A percentile compares a stretch with the other conserved stretches of the same genome.
Conservation (phyloP, 2,329 filamentous ascomycete genomes). For the Aspergillus udagawae region DNA sequence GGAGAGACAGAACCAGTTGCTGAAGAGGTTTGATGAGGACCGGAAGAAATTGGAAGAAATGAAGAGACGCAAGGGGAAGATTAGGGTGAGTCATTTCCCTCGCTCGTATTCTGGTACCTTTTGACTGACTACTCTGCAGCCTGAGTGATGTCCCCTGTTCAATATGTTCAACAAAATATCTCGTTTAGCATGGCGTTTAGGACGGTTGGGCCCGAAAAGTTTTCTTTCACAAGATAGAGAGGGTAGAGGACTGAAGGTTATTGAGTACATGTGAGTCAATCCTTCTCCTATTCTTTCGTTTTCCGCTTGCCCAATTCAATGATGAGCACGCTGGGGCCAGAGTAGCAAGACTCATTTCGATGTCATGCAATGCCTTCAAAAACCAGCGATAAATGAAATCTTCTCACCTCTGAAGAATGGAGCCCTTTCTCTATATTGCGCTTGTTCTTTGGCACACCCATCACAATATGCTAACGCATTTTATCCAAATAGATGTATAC, state of each 20-base stretch:
- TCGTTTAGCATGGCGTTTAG: slow-evolving; percentile 30
- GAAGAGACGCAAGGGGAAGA: slow-evolving; percentile 62
- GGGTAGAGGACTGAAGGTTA: slow-evolving; percentile 10
- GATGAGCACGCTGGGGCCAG: slow-evolving; percentile 55
- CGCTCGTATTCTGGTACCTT: background rate
- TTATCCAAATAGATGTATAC: background rate
- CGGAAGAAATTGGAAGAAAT: slow-evolving; percentile 66
- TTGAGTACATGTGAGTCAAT: slow-evolving; percentile 19
- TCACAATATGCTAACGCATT: background rate
- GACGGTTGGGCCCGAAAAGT: slow-evolving; percentile 12
- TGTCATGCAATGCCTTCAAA: slow-evolving; percentile 53
- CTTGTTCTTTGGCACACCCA: background rate
- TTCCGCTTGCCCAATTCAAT: slow-evolving; percentile 17
- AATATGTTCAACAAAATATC: slow-evolving; percentile 11
- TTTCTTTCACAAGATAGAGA: slow-evolving; percentile 9
- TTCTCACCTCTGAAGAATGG: slow-evolving; percentile 60
- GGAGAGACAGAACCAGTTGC: slow-evolving; percentile 64
- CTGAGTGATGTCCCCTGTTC: slow-evolving; percentile 25
- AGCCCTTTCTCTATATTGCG: slow-evolving; percentile 10
- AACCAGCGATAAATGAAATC: slow-evolving; percentile 59
- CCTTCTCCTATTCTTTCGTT: background rate
- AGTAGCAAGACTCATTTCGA: slow-evolving; percentile 39
- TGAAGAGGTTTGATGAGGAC: slow-evolving; percentile 73
- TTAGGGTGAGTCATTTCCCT: slow-evolving; percentile 41
- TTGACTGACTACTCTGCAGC: slow-evolving; percentile 23